A percentile compares a stretch with the other conserved stretches of the same genome.
Evolutionary conservation across 768 basidiomycete species (phyloP).

Genomic region (Dioszegia hungarica): DNA sequence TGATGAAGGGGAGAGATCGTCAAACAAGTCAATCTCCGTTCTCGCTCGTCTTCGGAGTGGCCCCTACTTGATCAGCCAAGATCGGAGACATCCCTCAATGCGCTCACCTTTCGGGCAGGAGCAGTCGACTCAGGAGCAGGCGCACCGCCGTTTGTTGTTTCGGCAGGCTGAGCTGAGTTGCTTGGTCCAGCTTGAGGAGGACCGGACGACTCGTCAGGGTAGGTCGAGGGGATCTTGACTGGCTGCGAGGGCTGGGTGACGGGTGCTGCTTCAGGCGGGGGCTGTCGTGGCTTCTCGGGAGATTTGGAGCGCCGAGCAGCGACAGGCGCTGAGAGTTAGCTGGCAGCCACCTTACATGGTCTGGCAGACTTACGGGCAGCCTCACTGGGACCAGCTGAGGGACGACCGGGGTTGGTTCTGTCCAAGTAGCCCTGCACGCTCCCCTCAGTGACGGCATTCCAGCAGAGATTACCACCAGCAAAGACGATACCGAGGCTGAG

Average conservation of each 20-base stretch:
- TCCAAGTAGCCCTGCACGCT: conserved; percentile 21
- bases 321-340: neutral
- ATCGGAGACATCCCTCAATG: too few species aligned
- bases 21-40: too few species aligned
- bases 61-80: too few species aligned
- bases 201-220: conserved; percentile 25
- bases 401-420: neutral
- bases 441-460: conserved; percentile 19
- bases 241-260: neutral
- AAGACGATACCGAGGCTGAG: conserved; percentile 16
- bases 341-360: neutral
- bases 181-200: neutral
- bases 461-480: conserved; percentile 21
- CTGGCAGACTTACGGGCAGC: neutral
- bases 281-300: neutral
- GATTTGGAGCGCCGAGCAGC: neutral
- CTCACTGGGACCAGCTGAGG: too few species aligned
- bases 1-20: neutral
- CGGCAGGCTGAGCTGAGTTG: too few species aligned
- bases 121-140: too few species aligned
- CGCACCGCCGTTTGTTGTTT: too few species aligned
- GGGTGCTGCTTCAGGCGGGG: neutral
- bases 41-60: too few species aligned
- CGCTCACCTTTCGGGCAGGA: too few species aligned
- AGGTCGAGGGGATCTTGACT: conserved; percentile 32